Conservation (phyloP, 2,329 filamentous ascomycete genomes). For the Diaporthe sp. region DNA sequence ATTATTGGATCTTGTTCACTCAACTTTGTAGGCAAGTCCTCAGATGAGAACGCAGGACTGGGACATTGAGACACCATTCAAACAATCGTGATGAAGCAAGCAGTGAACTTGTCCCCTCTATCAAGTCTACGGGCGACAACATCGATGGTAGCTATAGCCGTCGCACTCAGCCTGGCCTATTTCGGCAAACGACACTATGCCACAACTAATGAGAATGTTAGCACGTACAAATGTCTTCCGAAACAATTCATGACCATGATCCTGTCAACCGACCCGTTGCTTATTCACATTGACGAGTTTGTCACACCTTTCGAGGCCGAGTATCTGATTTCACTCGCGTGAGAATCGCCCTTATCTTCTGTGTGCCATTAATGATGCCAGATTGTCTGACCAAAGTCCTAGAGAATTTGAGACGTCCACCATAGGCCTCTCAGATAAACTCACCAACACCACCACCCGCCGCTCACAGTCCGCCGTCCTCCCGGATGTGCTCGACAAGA, state of each 20-base stretch:
- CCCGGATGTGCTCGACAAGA: background rate
- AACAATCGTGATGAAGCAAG: background rate
- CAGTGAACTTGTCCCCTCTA: background rate
- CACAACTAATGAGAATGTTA: background rate
- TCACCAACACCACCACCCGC: background rate
- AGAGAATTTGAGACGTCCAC: background rate
- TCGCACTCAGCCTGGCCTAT: background rate
- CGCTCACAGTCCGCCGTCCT: background rate
- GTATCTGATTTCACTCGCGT: conserved; percentile 1
- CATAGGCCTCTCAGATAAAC: background rate
- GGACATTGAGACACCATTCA: too few relatives aligned
- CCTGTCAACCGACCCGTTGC: background rate
- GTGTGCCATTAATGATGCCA: too few relatives aligned
- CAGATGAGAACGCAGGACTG: too few relatives aligned
- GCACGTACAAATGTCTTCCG: background rate
- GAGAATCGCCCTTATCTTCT: background rate
- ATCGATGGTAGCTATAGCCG: background rate
- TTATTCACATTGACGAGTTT: conserved; percentile 15
- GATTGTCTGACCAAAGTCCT: background rate
- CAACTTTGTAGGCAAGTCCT: too few relatives aligned
- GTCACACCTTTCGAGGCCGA: conserved; percentile 2
- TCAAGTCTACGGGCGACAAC: background rate
- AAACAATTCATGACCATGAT: background rate
- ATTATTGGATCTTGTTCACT: background rate
- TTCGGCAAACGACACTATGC: background rate